Evolutionary conservation across 345 rosid genomes (phyloP).

Genomic region (Pelargonium nanum): DNA sequence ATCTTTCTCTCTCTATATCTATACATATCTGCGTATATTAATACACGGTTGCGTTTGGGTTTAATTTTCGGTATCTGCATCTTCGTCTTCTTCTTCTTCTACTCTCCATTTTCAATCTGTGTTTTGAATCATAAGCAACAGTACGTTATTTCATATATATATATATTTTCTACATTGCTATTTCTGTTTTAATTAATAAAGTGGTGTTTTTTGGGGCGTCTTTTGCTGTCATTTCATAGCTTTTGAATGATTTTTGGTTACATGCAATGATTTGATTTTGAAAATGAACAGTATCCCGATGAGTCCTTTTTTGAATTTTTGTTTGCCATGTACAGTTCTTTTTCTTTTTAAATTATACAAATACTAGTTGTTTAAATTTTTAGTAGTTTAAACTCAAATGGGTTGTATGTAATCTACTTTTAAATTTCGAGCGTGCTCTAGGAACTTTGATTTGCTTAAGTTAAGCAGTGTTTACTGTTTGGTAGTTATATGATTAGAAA

Average conservation of each 20-base stretch:
- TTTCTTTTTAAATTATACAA: too few relatives aligned
- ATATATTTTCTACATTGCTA: too few relatives aligned
- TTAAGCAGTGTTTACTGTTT: background rate
- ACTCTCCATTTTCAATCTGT: background rate
- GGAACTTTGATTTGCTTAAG: background rate
- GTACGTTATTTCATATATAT: background rate
- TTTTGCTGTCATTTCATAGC: background rate
- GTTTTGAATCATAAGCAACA: background rate
- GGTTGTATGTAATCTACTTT: background rate
- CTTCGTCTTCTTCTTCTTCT: background rate
- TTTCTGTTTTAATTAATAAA: background rate
- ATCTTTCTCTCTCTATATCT: slow-evolving; percentile 4
- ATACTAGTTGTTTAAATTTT: too few relatives aligned
- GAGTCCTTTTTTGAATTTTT: background rate
- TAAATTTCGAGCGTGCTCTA: background rate
- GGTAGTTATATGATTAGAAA: background rate
- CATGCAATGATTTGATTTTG: background rate
- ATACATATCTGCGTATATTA: background rate
- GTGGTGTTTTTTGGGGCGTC: background rate
- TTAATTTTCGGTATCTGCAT: background rate
- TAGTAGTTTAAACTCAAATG: background rate
- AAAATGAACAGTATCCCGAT: background rate
- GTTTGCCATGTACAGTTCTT: background rate
- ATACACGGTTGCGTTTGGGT: background rate
- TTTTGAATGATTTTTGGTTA: background rate